Evolutionary conservation across 768 basidiomycete species (phyloP).

Genomic region (Lactifluus volemus): DNA sequence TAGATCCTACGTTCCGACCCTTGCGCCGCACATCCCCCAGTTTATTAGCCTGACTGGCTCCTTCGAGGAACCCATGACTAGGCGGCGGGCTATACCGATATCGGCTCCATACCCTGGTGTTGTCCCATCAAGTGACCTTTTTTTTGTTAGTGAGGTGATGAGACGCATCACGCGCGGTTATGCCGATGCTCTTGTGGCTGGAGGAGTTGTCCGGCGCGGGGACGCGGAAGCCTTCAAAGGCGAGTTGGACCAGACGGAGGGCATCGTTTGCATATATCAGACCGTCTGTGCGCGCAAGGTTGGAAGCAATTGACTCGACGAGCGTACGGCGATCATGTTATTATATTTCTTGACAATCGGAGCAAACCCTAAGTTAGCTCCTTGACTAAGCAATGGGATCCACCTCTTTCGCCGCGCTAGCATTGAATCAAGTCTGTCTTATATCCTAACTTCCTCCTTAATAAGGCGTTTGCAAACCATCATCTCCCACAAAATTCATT

Average conservation of each 20-base stretch:
- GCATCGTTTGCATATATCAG: conserved; percentile 11
- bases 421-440: too few relatives aligned
- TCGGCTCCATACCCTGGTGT: not conserved
- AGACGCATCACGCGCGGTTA: not conserved
- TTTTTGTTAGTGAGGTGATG: conserved; percentile 7
- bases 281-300: conserved; percentile 16
- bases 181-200: conserved; percentile 10
- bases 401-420: too few relatives aligned
- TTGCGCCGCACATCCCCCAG: conserved; percentile 5
- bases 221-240: conserved; percentile 8
- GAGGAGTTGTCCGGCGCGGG: not conserved
- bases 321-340: not conserved
- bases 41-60: conserved; percentile 1
- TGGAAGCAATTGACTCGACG: not conserved
- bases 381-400: not conserved
- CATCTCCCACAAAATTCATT: not conserved
- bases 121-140: not conserved
- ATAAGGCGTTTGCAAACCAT: not conserved
- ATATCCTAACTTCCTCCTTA: not conserved
- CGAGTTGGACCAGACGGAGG: conserved; percentile 1
- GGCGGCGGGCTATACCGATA: conserved; percentile 15
- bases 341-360: not conserved
- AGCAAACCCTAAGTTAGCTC: not conserved
- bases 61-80: conserved; percentile 7
- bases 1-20: conserved; percentile 3